Base-by-base conservation (phyloP, 352 stramenopile species). In the Globisporangium spinosum region DNA sequence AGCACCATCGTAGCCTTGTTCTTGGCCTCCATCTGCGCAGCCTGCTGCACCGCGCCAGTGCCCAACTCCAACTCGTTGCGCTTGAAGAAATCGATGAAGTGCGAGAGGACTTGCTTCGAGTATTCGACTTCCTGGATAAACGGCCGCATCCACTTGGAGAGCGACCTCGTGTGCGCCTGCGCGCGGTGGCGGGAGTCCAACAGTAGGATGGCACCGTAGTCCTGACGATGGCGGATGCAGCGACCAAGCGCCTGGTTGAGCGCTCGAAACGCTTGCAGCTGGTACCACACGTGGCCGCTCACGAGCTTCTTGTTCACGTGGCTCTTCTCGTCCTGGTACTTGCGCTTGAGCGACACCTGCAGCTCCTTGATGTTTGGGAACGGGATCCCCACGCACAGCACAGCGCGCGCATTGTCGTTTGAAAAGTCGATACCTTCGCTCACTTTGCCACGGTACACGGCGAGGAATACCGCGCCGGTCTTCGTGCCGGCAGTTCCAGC, bases 201-300 rank as follows among this genome's bases (percentile, higher is more conserved):
- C 25, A 99, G 79, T 32, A 99, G 77, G 53, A 99, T 98, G 40
- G 92, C 88, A 13, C 98, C 98, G 70, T 98, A 99, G 76, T 99
- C 98, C 32, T 90, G 77, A 4, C 91, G 89, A 75, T 99, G 98
- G 29, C 98, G 96, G 79, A 99, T 99, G 35, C 98, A 98, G 51
- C 98, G 89, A 1, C 98, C 98, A 20, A 99, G 86, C 12, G 98
- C 97, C 83, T 99, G 98, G 78, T 99, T 99, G 12, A 99, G 89
- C 13, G 97, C 97, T n/a, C 97, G 89, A 72, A 98, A 98, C 0
- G 97, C 97, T 73, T 99, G 96, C 40, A 99, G 90, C 27, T 93
- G 88, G 77, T 99, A 99, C 98, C 98, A 99, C 17, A 74, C 72
- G 51, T 78, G 72, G 13, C 88, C 88, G 20, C 86, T 89, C n/a